Percentiles rank a stretch among this genome's conserved stretches.
phyloP scores from a whole-genome alignment of 1,284 basidiomycete species.

The Moesziomyces sp. region DNA sequence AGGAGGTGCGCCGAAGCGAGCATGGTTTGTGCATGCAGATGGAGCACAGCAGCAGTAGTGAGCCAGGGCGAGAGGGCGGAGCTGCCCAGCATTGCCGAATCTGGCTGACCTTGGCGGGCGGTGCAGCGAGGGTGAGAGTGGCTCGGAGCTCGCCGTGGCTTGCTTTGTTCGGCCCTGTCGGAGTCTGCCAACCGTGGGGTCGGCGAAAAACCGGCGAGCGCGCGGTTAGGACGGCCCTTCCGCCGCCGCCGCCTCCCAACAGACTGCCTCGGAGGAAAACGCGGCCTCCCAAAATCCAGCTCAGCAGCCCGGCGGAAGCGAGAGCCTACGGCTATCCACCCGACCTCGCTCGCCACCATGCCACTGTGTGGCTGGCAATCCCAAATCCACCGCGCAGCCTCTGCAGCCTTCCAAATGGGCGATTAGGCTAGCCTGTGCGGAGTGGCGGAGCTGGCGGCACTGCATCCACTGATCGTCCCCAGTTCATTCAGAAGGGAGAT shows the following conservation, averaged over 20 bases:
- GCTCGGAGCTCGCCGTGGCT: not conserved
- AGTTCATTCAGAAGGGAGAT: no score
- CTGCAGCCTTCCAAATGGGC: not conserved
- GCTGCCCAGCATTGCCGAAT: not conserved
- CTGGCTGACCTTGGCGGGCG: not conserved
- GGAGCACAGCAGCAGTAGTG: not conserved
- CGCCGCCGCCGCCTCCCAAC: not conserved
- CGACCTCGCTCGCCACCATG: no score
- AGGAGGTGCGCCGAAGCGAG: not conserved
- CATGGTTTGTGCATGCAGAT: not conserved
- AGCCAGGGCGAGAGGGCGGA: not conserved
- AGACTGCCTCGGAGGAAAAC: not conserved
- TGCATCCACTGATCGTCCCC: not conserved
- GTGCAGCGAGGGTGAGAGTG: not conserved
- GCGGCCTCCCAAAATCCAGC: not conserved
- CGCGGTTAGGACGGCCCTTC: not conserved
- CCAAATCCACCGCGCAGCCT: not conserved
- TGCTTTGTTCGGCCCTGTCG: not conserved
- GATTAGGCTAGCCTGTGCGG: no score
- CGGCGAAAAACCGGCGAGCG: not conserved
- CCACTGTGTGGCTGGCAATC: no score
- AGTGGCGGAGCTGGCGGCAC: not conserved
- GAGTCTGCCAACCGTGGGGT: conserved; percentile 17
- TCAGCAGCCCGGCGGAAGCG: not conserved
- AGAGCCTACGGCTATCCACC: not conserved